Evolutionary conservation across 352 stramenopile species (phyloP).

Genomic region (Phytophthora rubi): DNA sequence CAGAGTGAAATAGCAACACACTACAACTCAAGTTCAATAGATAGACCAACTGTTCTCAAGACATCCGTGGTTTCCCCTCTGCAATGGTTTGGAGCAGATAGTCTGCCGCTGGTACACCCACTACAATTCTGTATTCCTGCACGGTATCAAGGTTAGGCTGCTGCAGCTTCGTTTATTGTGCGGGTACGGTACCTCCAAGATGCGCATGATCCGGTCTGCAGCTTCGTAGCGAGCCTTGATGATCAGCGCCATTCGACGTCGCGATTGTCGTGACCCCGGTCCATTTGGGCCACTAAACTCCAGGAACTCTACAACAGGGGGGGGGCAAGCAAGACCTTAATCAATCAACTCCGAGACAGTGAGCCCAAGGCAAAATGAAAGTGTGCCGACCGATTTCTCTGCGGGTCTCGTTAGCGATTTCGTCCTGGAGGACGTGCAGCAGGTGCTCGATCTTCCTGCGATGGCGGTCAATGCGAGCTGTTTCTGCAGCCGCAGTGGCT

Average conservation of each 20-base stretch:
- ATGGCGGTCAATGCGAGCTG: constrained; percentile 50
- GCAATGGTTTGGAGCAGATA: constrained; percentile 47
- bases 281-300: constrained; percentile 26
- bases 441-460: constrained; percentile 66
- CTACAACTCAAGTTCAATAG: neutral
- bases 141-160: neutral
- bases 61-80: constrained; percentile 31
- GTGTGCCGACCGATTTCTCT: constrained; percentile 59
- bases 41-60: neutral
- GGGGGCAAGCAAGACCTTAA: too few species aligned
- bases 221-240: constrained; percentile 69
- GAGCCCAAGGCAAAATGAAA: constrained; percentile 2
- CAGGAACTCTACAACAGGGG: constrained; percentile 30
- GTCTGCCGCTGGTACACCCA: constrained; percentile 40
- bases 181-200: constrained; percentile 59
- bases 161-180: neutral
- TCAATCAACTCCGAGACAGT: too few species aligned
- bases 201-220: constrained; percentile 78
- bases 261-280: constrained; percentile 44
- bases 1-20: neutral
- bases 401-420: constrained; percentile 63
- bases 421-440: constrained; percentile 59
- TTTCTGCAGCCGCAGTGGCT: constrained; percentile 20
- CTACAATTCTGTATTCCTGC: constrained; percentile 56
- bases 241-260: constrained; percentile 44